phyloP scores from a whole-genome alignment of 495 filamentous ascomycete genomes.

The Talaromyces ruber region DNA sequence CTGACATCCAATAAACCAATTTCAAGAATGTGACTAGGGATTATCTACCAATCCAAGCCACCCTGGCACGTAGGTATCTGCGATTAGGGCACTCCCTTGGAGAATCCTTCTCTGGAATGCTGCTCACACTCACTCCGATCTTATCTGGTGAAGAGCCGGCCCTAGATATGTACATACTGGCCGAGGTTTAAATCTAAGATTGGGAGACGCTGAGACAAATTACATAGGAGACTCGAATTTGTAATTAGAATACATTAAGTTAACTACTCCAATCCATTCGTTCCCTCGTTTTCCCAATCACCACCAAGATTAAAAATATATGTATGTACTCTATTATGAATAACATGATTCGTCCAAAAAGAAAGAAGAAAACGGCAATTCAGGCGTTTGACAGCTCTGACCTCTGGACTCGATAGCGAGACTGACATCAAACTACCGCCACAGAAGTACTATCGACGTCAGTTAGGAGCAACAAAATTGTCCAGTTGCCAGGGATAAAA shows the following conservation, averaged over 20 bases:
- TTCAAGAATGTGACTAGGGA: not conserved
- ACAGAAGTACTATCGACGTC: not conserved
- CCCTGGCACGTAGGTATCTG: not conserved
- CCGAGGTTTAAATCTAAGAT: too few relatives aligned
- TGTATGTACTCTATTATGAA: not conserved
- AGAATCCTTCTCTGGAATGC: conserved; percentile 1
- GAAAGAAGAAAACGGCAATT: not conserved
- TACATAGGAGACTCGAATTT: not conserved
- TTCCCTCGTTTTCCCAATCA: not conserved
- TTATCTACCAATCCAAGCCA: not conserved
- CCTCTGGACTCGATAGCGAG: not conserved
- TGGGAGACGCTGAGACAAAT: not conserved
- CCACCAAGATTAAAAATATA: not conserved
- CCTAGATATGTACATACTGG: not conserved
- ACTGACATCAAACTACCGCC: not conserved
- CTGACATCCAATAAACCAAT: not conserved
- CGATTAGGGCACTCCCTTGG: not conserved
- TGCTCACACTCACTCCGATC: not conserved
- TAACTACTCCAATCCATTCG: too few relatives aligned
- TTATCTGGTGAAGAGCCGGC: not conserved
- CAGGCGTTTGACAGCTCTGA: not conserved
- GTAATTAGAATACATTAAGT: not conserved
- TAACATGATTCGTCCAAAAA: not conserved
- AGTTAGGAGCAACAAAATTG: not conserved
- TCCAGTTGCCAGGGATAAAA: not conserved